A percentile compares a stretch with the other conserved stretches of the same genome.
Evolutionary conservation across 176 grass and related monocot species (phyloP).

Genomic region (Themeda triandra): DNA sequence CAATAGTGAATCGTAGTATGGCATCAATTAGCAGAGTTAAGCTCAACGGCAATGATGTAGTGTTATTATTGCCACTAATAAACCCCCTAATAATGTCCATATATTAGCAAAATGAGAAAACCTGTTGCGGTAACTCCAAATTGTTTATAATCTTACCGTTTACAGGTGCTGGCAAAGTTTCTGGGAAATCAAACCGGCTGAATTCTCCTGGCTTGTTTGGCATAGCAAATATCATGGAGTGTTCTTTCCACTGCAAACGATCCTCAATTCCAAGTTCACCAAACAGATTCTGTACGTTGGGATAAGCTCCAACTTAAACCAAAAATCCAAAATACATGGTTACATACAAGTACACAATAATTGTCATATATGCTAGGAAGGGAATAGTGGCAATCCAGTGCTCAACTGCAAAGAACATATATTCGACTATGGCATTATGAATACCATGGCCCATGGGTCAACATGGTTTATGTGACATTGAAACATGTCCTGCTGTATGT

Average conservation of each 20-base stretch:
- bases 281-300: constrained; percentile 98
- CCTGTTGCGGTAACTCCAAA: background rate
- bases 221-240: constrained; percentile 99
- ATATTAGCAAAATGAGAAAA: background rate
- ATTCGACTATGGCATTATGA: background rate
- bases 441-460: background rate
- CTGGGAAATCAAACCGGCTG: constrained; percentile 96
- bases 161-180: constrained; percentile 80
- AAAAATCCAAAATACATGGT: constrained; percentile 38
- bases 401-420: background rate
- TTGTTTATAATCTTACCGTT: constrained; percentile 59
- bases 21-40: background rate
- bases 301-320: constrained; percentile 96
- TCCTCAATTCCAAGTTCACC: constrained; percentile 93
- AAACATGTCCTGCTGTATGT: background rate
- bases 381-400: constrained; percentile 6
- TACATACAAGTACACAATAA: constrained; percentile 35
- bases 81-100: constrained; percentile 5
- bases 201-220: constrained; percentile 93
- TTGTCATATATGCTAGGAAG: constrained; percentile 26
- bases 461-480: constrained; percentile 5
- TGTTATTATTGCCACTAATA: background rate
- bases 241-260: constrained; percentile 98
- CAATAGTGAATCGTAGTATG: background rate
- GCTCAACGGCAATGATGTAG: background rate